A percentile compares a stretch with the other conserved stretches of the same genome.
These are phyloP conservation scores for Citrus mangshanensis DNA, from an alignment of 345 rosid species.

Conservation along the genomic window DNA sequence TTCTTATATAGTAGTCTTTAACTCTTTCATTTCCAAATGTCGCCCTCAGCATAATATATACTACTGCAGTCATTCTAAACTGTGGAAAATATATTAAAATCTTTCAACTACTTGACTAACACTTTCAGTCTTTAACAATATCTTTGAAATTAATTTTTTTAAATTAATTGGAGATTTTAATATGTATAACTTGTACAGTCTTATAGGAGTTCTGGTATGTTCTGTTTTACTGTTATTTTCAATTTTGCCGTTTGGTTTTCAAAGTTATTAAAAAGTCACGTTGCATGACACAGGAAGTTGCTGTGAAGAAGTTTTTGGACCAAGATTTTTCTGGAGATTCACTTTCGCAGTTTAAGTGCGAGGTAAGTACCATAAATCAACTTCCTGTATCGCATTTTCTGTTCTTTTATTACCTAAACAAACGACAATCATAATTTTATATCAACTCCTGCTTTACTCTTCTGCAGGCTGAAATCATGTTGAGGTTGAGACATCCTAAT, in stretches of 20 bases:
- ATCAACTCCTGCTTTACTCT: constrained; percentile 11
- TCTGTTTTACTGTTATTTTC: constrained; percentile 1
- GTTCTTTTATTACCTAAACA: constrained; percentile 10
- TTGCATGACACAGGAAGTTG: constrained; percentile 85
- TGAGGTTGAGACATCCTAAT: constrained; percentile 92
- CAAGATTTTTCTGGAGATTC: constrained; percentile 95
- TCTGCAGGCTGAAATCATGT: constrained; percentile 86
- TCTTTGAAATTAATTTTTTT: neutral
- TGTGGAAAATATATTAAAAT: neutral
- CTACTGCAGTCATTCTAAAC: neutral
- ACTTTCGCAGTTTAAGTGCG: constrained; percentile 82
- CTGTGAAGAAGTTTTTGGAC: constrained; percentile 87
- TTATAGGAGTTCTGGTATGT: constrained; percentile 1
- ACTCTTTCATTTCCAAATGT: neutral
- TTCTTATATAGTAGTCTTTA: neutral
- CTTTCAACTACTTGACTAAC: constrained; percentile 3
- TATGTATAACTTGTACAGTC: constrained; percentile 3
- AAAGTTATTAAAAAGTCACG: constrained; percentile 6
- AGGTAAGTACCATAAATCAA: constrained; percentile 46
- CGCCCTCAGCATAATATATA: neutral
- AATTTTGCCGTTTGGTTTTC: neutral
- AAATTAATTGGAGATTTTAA: neutral
- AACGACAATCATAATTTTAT: constrained; percentile 1
- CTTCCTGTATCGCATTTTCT: neutral
- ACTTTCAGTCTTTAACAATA: neutral